Evolutionary conservation across 2,329 filamentous ascomycete species (phyloP).

Genomic region (Aspergillus bombycis): DNA sequence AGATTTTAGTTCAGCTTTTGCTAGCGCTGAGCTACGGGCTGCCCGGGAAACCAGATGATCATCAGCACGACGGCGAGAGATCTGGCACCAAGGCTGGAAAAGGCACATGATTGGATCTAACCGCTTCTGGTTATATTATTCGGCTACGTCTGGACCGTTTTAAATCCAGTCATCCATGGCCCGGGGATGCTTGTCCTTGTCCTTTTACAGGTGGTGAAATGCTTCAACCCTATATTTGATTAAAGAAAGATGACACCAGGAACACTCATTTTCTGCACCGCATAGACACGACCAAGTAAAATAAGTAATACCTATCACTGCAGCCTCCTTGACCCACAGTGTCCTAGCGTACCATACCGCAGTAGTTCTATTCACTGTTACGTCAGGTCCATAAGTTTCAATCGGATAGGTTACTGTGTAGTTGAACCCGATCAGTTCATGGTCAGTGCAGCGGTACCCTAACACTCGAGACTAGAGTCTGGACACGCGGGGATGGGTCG

Average conservation of each 20-base stretch:
- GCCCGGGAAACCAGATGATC: conserved; percentile 19
- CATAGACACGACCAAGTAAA: neutral
- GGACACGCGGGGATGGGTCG: neutral
- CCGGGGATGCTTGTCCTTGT: too few relatives aligned
- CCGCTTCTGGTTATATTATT: neutral
- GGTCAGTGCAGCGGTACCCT: neutral
- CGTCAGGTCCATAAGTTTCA: neutral
- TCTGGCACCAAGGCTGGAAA: neutral
- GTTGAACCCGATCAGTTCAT: neutral
- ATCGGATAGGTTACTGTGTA: neutral
- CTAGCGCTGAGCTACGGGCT: conserved; percentile 5
- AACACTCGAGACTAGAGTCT: too few relatives aligned
- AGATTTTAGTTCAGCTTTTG: neutral
- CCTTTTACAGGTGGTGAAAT: too few relatives aligned
- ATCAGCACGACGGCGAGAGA: neutral
- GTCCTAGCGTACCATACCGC: neutral
- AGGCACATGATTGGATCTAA: neutral
- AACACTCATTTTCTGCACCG: neutral
- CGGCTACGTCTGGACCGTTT: neutral
- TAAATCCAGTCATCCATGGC: too few relatives aligned
- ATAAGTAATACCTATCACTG: neutral
- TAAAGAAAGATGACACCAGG: neutral
- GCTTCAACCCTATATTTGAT: neutral
- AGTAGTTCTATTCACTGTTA: neutral
- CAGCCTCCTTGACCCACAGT: neutral